phyloP scores from a whole-genome alignment of 140 eudicot genomes.

The Anethum foeniculum region DNA sequence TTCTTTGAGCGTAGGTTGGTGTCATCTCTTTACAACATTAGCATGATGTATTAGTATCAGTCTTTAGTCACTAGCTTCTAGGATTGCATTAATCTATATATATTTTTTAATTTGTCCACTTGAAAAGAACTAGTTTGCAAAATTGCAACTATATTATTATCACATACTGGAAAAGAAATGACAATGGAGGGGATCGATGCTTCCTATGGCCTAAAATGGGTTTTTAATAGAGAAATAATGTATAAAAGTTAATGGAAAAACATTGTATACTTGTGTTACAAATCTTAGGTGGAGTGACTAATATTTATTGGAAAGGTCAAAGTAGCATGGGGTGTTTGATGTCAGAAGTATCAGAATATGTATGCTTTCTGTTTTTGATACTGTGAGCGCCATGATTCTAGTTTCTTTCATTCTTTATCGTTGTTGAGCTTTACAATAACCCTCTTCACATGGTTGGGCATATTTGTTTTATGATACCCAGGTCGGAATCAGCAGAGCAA shows the following conservation, averaged over 20 bases:
- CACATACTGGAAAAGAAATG: neutral
- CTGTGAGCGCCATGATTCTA: neutral
- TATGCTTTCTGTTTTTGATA: neutral
- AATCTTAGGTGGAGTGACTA: neutral
- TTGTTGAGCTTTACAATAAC: neutral
- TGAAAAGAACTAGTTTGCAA: neutral
- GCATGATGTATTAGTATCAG: neutral
- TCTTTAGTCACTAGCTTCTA: neutral
- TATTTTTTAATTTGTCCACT: neutral
- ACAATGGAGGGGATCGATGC: neutral
- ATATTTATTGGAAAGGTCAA: neutral
- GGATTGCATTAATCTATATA: neutral
- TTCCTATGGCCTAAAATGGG: neutral
- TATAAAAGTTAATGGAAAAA: neutral
- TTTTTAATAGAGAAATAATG: neutral
- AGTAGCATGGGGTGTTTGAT: neutral
- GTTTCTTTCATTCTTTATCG: neutral
- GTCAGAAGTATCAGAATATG: neutral
- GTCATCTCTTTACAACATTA: neutral
- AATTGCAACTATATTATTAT: neutral
- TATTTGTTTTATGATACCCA: conserved; percentile 15
- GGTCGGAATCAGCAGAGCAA: conserved; percentile 83
- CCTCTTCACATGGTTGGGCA: neutral
- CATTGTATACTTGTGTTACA: neutral
- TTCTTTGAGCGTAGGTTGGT: neutral